Evolutionary conservation across 2,329 filamentous ascomycete genomes (phyloP).

Genomic region (Stachybotrys elegans): DNA sequence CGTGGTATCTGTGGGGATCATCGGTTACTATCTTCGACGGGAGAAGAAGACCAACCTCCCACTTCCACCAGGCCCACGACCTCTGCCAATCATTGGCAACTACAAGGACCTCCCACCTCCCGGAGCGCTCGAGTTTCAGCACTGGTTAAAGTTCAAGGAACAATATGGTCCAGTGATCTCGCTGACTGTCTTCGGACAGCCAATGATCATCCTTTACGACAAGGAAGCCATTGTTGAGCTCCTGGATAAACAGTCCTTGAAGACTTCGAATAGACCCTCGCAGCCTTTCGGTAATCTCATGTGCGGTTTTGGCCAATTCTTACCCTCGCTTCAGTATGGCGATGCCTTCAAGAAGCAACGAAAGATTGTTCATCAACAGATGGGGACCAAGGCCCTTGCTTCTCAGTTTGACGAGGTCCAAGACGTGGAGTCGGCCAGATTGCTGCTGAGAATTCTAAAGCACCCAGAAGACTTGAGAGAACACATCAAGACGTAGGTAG

Average conservation of each 20-base stretch:
- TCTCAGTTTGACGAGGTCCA: conserved; percentile 16
- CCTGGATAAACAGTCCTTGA: conserved; percentile 20
- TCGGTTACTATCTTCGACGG: too few relatives aligned
- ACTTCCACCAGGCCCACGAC: conserved; percentile 22
- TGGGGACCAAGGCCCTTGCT: conserved; percentile 17
- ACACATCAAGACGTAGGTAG: conserved; percentile 21
- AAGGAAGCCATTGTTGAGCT: conserved; percentile 27
- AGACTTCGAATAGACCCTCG: conserved; percentile 12
- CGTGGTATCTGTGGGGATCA: too few relatives aligned
- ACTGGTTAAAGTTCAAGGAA: conserved; percentile 31
- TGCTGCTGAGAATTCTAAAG: conserved; percentile 17
- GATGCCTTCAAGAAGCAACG: conserved; percentile 15
- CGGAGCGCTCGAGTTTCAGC: conserved; percentile 22
- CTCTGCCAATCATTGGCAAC: conserved; percentile 40
- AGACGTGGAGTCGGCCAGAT: conserved; percentile 18
- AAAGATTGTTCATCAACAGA: conserved; percentile 22
- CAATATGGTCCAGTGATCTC: conserved; percentile 23
- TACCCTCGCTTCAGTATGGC: conserved; percentile 13
- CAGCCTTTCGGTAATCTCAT: conserved; percentile 12
- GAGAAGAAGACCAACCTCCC: too few relatives aligned
- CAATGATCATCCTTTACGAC: conserved; percentile 36
- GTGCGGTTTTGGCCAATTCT: conserved; percentile 15
- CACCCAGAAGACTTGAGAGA: conserved; percentile 13
- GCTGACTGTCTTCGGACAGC: conserved; percentile 20
- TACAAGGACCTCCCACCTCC: conserved; percentile 36